A percentile compares a stretch with the other conserved stretches of the same genome.
Conservation (phyloP, 352 stramenopile genomes). For the Peronospora tabacina region DNA sequence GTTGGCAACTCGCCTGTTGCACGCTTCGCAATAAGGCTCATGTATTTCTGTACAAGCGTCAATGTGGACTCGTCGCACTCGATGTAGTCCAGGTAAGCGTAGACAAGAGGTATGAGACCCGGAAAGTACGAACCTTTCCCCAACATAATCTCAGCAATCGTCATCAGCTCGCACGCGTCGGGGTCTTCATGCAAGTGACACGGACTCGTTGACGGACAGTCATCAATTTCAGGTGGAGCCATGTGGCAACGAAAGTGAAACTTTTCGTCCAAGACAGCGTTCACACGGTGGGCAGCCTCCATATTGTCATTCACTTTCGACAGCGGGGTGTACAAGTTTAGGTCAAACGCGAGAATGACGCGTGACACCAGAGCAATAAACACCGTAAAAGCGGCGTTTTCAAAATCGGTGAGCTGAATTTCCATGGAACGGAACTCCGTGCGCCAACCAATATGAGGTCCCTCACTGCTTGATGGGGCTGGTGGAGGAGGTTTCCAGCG, state of each 20-base stretch:
- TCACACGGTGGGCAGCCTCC: slow-evolving; percentile 93
- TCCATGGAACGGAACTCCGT: slow-evolving; percentile 98
- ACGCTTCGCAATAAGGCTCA: slow-evolving; percentile 91
- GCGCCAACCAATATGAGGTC: slow-evolving; percentile 73
- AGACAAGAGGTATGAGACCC: slow-evolving; percentile 93
- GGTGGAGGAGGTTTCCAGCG: slow-evolving; percentile 99
- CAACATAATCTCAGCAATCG: slow-evolving; percentile 95
- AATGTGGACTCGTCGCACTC: slow-evolving; percentile 91
- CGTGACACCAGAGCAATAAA: slow-evolving; percentile 97
- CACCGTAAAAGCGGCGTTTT: slow-evolving; percentile 99
- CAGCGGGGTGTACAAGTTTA: slow-evolving; percentile 99
- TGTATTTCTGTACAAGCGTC: slow-evolving; percentile 59
- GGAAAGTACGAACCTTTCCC: slow-evolving; percentile 95
- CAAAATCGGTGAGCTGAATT: slow-evolving; percentile 99
- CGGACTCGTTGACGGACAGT: slow-evolving; percentile 37
- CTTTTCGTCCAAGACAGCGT: slow-evolving; percentile 92
- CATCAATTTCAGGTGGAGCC: slow-evolving; percentile 73
- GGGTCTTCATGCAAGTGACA: slow-evolving; percentile 57
- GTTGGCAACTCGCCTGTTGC: slow-evolving; percentile 94
- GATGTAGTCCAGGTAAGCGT: slow-evolving; percentile 97
- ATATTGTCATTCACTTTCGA: slow-evolving; percentile 99
- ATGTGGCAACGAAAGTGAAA: slow-evolving; percentile 97
- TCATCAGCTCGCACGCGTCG: slow-evolving; percentile 91
- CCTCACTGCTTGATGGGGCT: slow-evolving; percentile 23
- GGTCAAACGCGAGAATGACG: slow-evolving; percentile 98